These are phyloP conservation scores for Penicillium antarcticum DNA, from an alignment of 495 filamentous ascomycete species.

Conservation along the genomic window DNA sequence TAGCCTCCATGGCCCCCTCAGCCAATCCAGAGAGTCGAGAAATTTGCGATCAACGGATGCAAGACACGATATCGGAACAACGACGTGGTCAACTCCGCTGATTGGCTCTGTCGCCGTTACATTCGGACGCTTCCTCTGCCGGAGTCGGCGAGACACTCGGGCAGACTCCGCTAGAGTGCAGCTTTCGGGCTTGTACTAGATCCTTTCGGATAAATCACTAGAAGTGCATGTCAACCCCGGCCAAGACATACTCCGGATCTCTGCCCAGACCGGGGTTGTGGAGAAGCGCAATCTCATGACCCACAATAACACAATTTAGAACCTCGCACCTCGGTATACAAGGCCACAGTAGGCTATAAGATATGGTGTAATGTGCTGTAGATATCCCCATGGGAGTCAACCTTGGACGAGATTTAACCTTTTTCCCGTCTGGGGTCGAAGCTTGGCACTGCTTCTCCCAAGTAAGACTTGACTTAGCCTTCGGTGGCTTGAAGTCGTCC, in stretches of 20 bases:
- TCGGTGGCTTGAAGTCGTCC: conserved; percentile 10
- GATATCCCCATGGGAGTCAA: too few species aligned
- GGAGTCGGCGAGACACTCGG: too few species aligned
- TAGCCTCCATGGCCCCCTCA: not conserved
- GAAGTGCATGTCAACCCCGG: not conserved
- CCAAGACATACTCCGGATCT: not conserved
- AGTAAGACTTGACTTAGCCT: conserved; percentile 1
- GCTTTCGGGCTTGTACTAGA: not conserved
- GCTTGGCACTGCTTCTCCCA: conserved; percentile 11
- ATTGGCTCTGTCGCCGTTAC: conserved; percentile 6
- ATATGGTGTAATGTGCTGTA: too few species aligned
- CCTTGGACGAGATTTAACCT: too few species aligned
- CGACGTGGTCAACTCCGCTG: not conserved
- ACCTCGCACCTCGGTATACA: too few species aligned
- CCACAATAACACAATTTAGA: too few species aligned
- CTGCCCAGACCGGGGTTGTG: conserved; percentile 6
- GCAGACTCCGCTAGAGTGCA: too few species aligned
- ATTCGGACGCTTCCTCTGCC: not conserved
- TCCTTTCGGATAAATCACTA: not conserved
- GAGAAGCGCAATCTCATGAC: not conserved
- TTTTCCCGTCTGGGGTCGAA: conserved; percentile 4
- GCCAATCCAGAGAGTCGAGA: not conserved
- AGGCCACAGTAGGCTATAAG: too few species aligned
- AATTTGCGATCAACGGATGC: too few species aligned
- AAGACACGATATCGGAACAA: too few species aligned